A percentile compares a stretch with the other conserved stretches of the same genome.
Evolutionary conservation across 2,329 filamentous ascomycete species (phyloP).

Genomic region (Botryotinia narcissicola): DNA sequence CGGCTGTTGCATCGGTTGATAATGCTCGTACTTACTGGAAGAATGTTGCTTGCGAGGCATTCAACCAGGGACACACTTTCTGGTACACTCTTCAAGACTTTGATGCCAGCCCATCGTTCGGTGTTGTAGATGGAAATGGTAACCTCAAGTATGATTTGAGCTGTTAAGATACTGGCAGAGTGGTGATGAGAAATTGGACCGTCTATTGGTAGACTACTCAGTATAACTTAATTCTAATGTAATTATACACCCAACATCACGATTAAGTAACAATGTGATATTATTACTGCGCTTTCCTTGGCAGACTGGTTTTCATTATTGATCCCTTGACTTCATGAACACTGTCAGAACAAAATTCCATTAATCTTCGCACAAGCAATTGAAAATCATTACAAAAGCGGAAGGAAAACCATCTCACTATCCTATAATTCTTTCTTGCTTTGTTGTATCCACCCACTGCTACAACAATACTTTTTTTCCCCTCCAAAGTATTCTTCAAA

Average conservation of each 20-base stretch:
- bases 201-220: neutral
- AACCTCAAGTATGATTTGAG: conserved; percentile 32
- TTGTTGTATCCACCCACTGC: neutral
- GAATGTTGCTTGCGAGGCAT: conserved; percentile 57
- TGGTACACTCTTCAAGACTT: conserved; percentile 63
- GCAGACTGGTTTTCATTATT: neutral
- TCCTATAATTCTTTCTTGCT: neutral
- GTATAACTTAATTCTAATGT: conserved; percentile 10
- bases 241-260: neutral
- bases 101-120: conserved; percentile 41
- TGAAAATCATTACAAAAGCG: no score
- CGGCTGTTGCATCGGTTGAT: conserved; percentile 52
- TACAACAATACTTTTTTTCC: neutral
- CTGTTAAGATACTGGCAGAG: conserved; percentile 22
- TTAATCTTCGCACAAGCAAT: neutral
- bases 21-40: conserved; percentile 66
- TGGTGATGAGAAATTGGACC: neutral
- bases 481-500: neutral
- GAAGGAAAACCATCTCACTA: neutral
- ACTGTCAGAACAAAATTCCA: neutral
- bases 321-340: neutral
- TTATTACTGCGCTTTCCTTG: neutral
- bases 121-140: conserved; percentile 39
- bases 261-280: neutral
- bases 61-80: conserved; percentile 55